Base-by-base conservation (phyloP, 2,329 filamentous ascomycete species). In the Colletotrichum sp. region DNA sequence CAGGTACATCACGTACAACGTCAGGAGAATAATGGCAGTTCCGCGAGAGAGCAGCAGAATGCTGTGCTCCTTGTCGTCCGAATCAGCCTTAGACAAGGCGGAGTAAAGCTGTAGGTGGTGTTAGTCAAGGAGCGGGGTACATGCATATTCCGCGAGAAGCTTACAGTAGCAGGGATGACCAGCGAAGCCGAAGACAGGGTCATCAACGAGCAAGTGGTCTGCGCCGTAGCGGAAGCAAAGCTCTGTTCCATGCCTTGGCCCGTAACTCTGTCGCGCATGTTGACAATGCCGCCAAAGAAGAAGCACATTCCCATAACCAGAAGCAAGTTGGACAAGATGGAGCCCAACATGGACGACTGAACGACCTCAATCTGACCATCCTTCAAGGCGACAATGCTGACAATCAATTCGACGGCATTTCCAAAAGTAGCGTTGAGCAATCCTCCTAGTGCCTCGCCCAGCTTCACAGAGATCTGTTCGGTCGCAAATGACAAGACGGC, bases 321-420 rank as follows among this genome's bases (percentile, higher is more conserved):
- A 9, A 98, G 89, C 76, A 98, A 93, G 84, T 98, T 98, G 77
- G 96, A 98, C 51, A 98, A 88, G 78, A 98, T 98, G 80, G 94
- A 97, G 62, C 97, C 96, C 38, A 98, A 92, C 96, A 98, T 98
- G 76, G 95, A 98, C 24, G 96, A 94, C 85, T 98, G 97, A n/a
- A 98, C 96, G 77, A 98, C 96, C 79, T 96, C 93, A 81, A 98
- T 97, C 85, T 98, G 94, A 76, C 92, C 91, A 78, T 97, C 92
- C 77, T 88, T 91, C 59, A 99, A 89, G 21, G 97, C 97, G 76
- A 98, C 93, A 78, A 98, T 96, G 82, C 95, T 98, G 81, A 98
- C 93, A 85, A 95, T 95, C 76, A 96, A 83, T 82, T 96, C 94
- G 66, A 96, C 93, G 16, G 93, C 93, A 83, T 95, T 95, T 78